Evolutionary conservation across 306 rosid species (phyloP), one percentile per base, ranked within the genome.

Genomic region (Argentina anserina): DNA sequence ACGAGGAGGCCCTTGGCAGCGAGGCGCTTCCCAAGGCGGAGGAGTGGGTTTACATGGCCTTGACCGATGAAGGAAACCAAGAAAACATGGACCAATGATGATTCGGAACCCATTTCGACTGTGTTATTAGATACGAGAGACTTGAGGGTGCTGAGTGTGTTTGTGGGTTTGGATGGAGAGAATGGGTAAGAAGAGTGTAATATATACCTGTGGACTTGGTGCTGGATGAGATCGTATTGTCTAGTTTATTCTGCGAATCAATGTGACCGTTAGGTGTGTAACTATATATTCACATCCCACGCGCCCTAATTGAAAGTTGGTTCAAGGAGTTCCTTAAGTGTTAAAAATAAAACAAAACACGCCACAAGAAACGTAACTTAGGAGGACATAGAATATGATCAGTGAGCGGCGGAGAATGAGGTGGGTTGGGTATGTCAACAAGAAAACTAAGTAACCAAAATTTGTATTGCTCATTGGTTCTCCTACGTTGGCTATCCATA

Each of bases 21-120:
- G 0, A 90, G 81, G 11, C 73, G 83, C 68, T 88, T 88, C 28
- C 78, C 97, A 0, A 90, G 89, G 3, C 97, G 73, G 1, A 90
- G 87, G 1, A 87, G 68, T 33, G 97, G 97, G 80, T 90, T 90
- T 7, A 90, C 78, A 77, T 90, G 97, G n/a, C 97, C 97, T 63
- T 90, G 97, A 45, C 73, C 94, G 0, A 93, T 87, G 73, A 73
- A 88, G 0, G 90, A 88, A 10, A 90, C 76, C 14, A 90, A 75
- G 62, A 90, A 75, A 41, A 86, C 74, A 53, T 84, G 86, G 7
- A 75, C 28, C 0, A 45, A 76, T 37, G 83, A 3, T 42, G 84
- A 4, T 53, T 78, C 86, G 6, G 85, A 74, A 1, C 59, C 84
- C 94, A 88, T 52, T 21, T 47, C 36, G 3, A 41, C 52, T 23